Evolutionary conservation across 192 early-diverging fungal genomes (phyloP).

Genomic region (Coemansia sp.): DNA sequence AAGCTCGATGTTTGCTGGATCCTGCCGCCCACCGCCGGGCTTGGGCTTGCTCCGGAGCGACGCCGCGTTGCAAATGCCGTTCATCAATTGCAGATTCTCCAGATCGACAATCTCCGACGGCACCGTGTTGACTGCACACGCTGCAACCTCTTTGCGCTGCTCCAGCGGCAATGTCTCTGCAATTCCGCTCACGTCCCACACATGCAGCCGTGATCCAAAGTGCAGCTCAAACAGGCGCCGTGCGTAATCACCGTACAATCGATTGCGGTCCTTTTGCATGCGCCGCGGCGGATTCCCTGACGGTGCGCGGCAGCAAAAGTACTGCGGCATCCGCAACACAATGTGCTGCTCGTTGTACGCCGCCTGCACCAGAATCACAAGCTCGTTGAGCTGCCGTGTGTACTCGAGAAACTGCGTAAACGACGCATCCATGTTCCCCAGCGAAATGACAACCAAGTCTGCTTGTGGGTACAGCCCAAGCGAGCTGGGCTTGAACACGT

Average conservation of each 20-base stretch:
- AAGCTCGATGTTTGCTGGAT: neutral
- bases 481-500: neutral
- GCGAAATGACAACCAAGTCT: constrained; percentile 12
- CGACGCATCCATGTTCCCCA: constrained; percentile 13
- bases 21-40: neutral
- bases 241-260: constrained; percentile 18
- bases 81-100: constrained; percentile 19
- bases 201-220: constrained; percentile 14
- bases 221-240: constrained; percentile 12
- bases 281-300: constrained; percentile 17
- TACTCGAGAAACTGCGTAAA: constrained; percentile 23
- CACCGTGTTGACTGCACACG: constrained; percentile 16
- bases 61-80: constrained; percentile 16
- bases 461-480: constrained; percentile 10
- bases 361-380: constrained; percentile 7
- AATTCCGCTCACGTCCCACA: constrained; percentile 17
- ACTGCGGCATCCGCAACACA: constrained; percentile 29
- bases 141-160: neutral
- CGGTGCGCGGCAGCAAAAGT: constrained; percentile 22
- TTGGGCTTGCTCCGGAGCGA: constrained; percentile 9
- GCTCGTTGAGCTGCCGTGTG: constrained; percentile 21
- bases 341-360: constrained; percentile 12
- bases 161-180: constrained; percentile 16
- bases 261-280: constrained; percentile 24
- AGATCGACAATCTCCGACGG: constrained; percentile 21